phyloP scores from a whole-genome alignment of 371 early-diverging fungal genomes.

The Rhizopus delemar region DNA sequence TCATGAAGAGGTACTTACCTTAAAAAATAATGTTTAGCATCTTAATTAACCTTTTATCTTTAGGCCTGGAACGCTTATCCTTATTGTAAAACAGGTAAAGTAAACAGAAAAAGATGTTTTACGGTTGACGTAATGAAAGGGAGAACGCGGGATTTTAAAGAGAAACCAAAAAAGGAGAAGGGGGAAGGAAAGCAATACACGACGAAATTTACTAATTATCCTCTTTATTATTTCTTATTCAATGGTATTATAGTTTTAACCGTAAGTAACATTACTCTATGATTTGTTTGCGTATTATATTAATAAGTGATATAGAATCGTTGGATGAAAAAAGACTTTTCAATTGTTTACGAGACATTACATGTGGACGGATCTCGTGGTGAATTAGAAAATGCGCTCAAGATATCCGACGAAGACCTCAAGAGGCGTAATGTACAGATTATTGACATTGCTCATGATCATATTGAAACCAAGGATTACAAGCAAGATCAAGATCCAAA shows the following conservation, averaged over 20 bases:
- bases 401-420: slow-evolving; percentile 41
- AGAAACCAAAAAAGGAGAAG: background rate
- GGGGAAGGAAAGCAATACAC: background rate
- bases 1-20: slow-evolving; percentile 56
- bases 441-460: slow-evolving; percentile 66
- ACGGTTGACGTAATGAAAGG: slow-evolving; percentile 1
- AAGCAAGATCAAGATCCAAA: slow-evolving; percentile 67
- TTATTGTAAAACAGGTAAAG: slow-evolving; percentile 73
- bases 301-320: slow-evolving; percentile 43
- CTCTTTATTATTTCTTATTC: background rate
- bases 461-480: slow-evolving; percentile 54
- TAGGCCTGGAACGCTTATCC: slow-evolving; percentile 86
- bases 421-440: slow-evolving; percentile 61
- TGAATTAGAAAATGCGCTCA: slow-evolving; percentile 66
- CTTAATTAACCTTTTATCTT: slow-evolving; percentile 1
- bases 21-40: background rate
- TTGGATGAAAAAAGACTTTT: slow-evolving; percentile 72
- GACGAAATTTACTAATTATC: background rate
- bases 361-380: slow-evolving; percentile 73
- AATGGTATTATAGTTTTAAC: slow-evolving; percentile 14
- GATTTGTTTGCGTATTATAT: slow-evolving; percentile 3
- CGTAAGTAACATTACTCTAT: slow-evolving; percentile 7
- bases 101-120: too few relatives aligned
- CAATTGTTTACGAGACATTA: slow-evolving; percentile 72
- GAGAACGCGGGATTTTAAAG: slow-evolving; percentile 3